These are phyloP conservation scores for Neurospora sp. DNA, from an alignment of 2,329 filamentous ascomycete genomes.

Conservation along the genomic window DNA sequence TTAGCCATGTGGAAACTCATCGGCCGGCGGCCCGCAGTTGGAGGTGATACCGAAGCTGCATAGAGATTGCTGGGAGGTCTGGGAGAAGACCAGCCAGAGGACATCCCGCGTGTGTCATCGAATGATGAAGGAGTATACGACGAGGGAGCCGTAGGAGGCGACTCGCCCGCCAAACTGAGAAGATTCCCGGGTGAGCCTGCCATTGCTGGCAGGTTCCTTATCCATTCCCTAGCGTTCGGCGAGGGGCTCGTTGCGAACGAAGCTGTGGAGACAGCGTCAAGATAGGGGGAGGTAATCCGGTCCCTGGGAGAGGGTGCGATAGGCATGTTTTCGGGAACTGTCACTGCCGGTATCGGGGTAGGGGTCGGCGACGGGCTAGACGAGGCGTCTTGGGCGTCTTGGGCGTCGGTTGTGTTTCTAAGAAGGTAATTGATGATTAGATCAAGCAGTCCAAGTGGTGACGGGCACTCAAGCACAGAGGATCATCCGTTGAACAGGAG, in stretches of 20 bases:
- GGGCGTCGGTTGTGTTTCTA: conserved; percentile 22
- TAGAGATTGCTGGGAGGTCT: conserved; percentile 35
- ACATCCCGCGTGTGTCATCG: conserved; percentile 34
- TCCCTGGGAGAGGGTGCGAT: conserved; percentile 30
- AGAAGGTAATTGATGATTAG: conserved; percentile 1
- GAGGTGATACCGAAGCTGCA: conserved; percentile 31
- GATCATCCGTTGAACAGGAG: conserved; percentile 2
- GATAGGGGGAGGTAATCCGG: conserved; percentile 33
- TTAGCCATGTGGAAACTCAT: conserved; percentile 46
- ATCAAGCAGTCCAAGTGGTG: conserved; percentile 10
- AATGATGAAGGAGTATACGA: conserved; percentile 43
- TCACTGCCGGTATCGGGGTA: conserved; percentile 28
- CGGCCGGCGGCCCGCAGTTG: conserved; percentile 30
- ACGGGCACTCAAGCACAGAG: conserved; percentile 5
- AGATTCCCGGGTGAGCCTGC: conserved; percentile 44
- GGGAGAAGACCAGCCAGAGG: conserved; percentile 37
- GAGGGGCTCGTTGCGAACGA: conserved; percentile 40
- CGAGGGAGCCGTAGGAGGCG: conserved; percentile 42
- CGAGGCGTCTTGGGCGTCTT: conserved; percentile 19
- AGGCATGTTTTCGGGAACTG: conserved; percentile 33
- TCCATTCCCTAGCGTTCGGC: conserved; percentile 39
- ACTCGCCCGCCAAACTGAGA: conserved; percentile 41
- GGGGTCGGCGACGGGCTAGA: conserved; percentile 31
- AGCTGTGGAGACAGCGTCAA: conserved; percentile 39
- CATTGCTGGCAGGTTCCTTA: conserved; percentile 27